Evolutionary conservation across 2,329 filamentous ascomycete genomes (phyloP).

Genomic region (Penicillium occitanis): DNA sequence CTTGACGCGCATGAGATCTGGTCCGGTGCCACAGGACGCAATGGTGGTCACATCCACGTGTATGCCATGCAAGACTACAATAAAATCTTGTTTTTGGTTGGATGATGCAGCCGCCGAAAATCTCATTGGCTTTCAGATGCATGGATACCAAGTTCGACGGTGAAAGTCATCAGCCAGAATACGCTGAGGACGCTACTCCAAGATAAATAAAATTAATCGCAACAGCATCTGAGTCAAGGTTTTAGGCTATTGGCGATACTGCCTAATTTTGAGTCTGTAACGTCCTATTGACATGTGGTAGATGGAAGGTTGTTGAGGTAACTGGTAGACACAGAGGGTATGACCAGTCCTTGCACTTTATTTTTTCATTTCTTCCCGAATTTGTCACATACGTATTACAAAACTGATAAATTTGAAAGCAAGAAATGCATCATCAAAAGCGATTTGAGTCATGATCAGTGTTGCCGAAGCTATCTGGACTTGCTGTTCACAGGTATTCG

Average conservation of each 20-base stretch:
- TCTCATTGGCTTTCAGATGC: neutral
- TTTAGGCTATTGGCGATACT: neutral
- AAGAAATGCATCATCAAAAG: neutral
- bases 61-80: neutral
- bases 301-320: neutral
- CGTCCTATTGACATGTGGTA: neutral
- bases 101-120: neutral
- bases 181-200: neutral
- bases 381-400: neutral
- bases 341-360: neutral
- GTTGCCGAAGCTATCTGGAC: neutral
- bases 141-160: neutral
- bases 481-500: neutral
- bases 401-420: neutral
- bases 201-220: neutral
- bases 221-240: neutral
- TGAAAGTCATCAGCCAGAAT: neutral
- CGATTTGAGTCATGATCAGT: neutral
- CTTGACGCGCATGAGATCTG: neutral
- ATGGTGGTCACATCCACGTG: neutral
- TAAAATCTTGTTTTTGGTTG: neutral
- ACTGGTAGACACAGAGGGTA: neutral
- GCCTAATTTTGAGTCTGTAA: neutral
- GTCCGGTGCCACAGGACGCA: neutral
- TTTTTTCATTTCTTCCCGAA: neutral